Evolutionary conservation across 495 filamentous ascomycete genomes (phyloP).

Genomic region (Neurospora terricola): DNA sequence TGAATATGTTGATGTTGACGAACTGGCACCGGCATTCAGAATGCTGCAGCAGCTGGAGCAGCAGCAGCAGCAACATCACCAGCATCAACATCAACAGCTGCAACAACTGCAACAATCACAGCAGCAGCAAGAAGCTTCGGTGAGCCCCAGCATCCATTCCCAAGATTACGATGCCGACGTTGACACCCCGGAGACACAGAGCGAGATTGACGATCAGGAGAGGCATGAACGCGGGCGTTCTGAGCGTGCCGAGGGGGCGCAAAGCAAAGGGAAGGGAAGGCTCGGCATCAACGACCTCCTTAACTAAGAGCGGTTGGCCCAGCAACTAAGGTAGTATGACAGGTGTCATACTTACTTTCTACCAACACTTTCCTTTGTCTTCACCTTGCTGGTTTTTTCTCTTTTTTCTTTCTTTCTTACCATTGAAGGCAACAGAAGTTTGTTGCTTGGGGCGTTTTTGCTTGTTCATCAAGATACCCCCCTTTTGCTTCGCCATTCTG

Average conservation of each 20-base stretch:
- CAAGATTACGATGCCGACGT: not conserved
- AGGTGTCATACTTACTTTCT: not conserved
- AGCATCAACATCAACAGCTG: not conserved
- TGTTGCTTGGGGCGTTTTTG: not conserved
- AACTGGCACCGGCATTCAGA: not conserved
- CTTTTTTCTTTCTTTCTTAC: not conserved
- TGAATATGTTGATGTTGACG: not conserved
- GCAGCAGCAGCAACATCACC: not conserved
- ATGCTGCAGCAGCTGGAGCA: not conserved
- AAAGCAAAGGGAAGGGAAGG: not conserved
- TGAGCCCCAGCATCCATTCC: not conserved
- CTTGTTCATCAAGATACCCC: not conserved
- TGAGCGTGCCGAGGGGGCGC: not conserved
- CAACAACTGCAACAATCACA: not conserved
- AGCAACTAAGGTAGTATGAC: not conserved
- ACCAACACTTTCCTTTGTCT: not conserved
- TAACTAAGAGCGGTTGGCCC: not conserved
- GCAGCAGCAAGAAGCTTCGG: not conserved
- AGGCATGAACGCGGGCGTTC: not conserved
- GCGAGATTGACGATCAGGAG: not conserved
- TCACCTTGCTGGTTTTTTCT: not conserved
- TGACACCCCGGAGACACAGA: not conserved
- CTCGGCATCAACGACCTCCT: not conserved
- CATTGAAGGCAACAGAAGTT: not conserved
- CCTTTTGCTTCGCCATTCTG: not conserved